Percentiles rank a stretch among this genome's conserved stretches.
These are phyloP conservation scores for Escallonia rubra DNA, from an alignment of 129 eudicot species.

Conservation along the genomic window DNA sequence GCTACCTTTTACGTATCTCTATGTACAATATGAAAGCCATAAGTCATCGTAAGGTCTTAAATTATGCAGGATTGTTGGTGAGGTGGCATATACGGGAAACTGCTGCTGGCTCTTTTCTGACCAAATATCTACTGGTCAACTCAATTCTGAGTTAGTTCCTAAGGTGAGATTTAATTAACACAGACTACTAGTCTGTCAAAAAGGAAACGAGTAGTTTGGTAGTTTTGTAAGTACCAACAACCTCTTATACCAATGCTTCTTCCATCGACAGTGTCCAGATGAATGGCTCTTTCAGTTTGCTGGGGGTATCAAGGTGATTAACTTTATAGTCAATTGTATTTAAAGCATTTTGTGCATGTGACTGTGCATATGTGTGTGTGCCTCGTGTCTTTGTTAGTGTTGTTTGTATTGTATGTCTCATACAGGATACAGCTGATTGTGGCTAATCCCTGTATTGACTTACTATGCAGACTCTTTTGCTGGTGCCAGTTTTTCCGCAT, in stretches of 20 bases:
- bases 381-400: too few relatives aligned
- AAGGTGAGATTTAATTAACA: conserved; percentile 44
- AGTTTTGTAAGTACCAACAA: conserved; percentile 5
- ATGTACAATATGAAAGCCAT: too few relatives aligned
- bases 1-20: too few relatives aligned
- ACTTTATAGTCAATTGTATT: neutral
- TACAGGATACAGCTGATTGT: neutral
- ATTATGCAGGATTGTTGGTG: conserved; percentile 62
- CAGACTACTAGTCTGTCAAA: conserved; percentile 2
- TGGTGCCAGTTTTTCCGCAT: conserved; percentile 67
- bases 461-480: conserved; percentile 68
- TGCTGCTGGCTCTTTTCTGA: conserved; percentile 61
- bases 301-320: conserved; percentile 82
- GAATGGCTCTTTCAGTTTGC: conserved; percentile 70
- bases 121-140: conserved; percentile 25
- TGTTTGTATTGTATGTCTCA: neutral
- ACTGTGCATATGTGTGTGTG: too few relatives aligned
- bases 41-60: neutral
- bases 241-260: conserved; percentile 15
- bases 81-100: conserved; percentile 51
- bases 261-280: conserved; percentile 51
- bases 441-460: neutral
- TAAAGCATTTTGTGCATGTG: too few relatives aligned
- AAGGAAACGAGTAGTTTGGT: conserved; percentile 6
- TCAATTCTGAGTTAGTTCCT: conserved; percentile 24